Conservation (phyloP, 305 asterid genomes). For the Rubia peregrina region DNA sequence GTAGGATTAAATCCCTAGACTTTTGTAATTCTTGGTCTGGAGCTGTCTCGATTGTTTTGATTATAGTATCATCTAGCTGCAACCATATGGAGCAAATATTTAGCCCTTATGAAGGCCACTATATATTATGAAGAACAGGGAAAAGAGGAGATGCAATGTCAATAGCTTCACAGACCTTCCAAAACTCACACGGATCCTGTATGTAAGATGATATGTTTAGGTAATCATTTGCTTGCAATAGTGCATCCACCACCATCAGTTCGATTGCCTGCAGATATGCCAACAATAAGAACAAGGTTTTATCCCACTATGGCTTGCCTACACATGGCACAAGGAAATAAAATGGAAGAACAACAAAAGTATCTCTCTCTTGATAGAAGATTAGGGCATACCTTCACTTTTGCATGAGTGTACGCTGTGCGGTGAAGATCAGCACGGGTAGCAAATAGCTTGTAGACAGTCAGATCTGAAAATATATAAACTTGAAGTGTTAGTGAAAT, state of each 20-base stretch:
- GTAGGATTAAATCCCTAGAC: slow-evolving; percentile 75
- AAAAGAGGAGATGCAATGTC: slow-evolving; percentile 9
- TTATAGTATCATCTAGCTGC: slow-evolving; percentile 80
- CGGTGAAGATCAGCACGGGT: slow-evolving; percentile 85
- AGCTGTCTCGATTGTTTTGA: slow-evolving; percentile 84
- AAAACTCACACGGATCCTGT: slow-evolving; percentile 73
- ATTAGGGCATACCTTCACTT: slow-evolving; percentile 60
- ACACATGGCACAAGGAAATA: no score
- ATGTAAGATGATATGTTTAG: slow-evolving; percentile 65
- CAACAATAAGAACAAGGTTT: neutral
- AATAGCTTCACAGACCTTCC: slow-evolving; percentile 60
- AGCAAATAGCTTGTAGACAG: slow-evolving; percentile 79
- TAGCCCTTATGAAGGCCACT: slow-evolving; percentile 10
- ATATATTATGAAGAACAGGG: neutral
- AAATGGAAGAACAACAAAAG: neutral
- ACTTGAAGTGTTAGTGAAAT: slow-evolving; percentile 16
- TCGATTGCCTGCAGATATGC: slow-evolving; percentile 60
- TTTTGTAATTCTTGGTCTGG: slow-evolving; percentile 63
- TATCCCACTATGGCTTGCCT: neutral
- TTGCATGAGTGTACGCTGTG: slow-evolving; percentile 88
- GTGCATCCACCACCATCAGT: slow-evolving; percentile 83
- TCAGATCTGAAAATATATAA: slow-evolving; percentile 51
- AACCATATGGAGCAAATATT: slow-evolving; percentile 19
- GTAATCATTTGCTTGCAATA: slow-evolving; percentile 68
- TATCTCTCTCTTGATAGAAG: neutral